A percentile compares a stretch with the other conserved stretches of the same genome.
These are phyloP conservation scores for Fusarium beomiforme DNA, from an alignment of 2,329 filamentous ascomycete species.

Conservation along the genomic window DNA sequence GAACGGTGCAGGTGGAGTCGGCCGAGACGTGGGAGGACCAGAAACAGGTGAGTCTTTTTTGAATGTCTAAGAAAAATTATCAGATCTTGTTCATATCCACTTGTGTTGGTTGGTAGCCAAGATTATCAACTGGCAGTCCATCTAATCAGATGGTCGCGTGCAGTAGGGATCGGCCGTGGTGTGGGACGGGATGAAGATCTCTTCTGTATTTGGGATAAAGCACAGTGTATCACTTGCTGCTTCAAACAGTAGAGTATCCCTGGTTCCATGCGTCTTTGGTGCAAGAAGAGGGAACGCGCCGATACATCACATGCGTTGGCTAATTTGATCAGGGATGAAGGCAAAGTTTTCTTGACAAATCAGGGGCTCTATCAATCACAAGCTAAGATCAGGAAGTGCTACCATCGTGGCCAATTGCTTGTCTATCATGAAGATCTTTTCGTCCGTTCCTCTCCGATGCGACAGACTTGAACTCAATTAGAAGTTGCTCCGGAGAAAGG, in stretches of 20 bases:
- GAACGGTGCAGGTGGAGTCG: background rate
- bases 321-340: background rate
- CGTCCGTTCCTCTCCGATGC: background rate
- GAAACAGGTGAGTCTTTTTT: conserved; percentile 3
- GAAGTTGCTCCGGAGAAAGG: background rate
- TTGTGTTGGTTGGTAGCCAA: conserved; percentile 7
- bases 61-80: background rate
- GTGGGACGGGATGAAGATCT: conserved; percentile 4
- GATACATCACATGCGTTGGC: background rate
- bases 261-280: background rate
- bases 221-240: background rate
- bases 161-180: conserved; percentile 9
- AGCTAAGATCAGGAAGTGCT: background rate
- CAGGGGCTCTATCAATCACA: background rate
- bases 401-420: background rate
- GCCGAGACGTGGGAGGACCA: background rate
- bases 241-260: background rate
- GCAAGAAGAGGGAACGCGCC: background rate
- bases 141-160: conserved; percentile 22
- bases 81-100: conserved; percentile 16
- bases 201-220: background rate
- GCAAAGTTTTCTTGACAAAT: background rate
- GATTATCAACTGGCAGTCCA: conserved; percentile 13
- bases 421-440: background rate
- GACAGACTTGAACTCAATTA: background rate